phyloP scores from a whole-genome alignment of 2,329 filamentous ascomycete genomes.

The Colletotrichum tabaci region DNA sequence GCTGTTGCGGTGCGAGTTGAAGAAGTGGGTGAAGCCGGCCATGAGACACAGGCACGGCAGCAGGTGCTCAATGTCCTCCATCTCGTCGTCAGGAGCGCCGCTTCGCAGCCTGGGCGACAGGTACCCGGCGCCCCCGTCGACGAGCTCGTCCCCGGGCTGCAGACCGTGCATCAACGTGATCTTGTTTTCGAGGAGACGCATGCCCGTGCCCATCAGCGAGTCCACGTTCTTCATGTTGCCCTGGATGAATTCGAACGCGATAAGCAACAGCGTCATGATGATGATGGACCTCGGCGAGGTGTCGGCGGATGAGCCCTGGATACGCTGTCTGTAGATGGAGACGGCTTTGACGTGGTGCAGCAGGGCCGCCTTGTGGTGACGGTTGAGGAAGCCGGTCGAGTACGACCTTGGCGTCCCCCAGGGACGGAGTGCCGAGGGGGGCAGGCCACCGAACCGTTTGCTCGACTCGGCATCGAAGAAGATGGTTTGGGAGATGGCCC shows the following conservation, averaged over 20 bases:
- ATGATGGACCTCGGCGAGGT: conserved; percentile 39
- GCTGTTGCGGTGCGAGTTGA: conserved; percentile 25
- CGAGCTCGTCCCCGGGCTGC: neutral
- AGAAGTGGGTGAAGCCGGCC: conserved; percentile 40
- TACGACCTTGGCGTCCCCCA: conserved; percentile 4
- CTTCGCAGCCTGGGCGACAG: neutral
- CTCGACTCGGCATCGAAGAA: conserved; percentile 27
- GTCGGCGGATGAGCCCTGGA: conserved; percentile 13
- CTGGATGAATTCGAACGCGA: conserved; percentile 44
- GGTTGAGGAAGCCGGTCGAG: conserved; percentile 4
- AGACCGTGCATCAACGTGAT: conserved; percentile 8
- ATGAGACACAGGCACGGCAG: conserved; percentile 38
- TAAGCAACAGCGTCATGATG: conserved; percentile 42
- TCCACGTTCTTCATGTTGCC: conserved; percentile 41
- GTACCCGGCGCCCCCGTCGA: neutral
- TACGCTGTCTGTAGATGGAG: conserved; percentile 38
- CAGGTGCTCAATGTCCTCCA: conserved; percentile 40
- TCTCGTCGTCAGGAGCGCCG: conserved; percentile 21
- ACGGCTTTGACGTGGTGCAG: conserved; percentile 39
- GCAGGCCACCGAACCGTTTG: neutral
- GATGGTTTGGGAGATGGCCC: conserved; percentile 42
- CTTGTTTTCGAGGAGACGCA: conserved; percentile 27
- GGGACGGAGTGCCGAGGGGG: conserved; percentile 10
- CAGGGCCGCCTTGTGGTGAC: conserved; percentile 40
- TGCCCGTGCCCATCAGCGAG: conserved; percentile 35